These are phyloP conservation scores for Sporothrix curviconia DNA, from an alignment of 2,329 filamentous ascomycete genomes.

Conservation along the genomic window DNA sequence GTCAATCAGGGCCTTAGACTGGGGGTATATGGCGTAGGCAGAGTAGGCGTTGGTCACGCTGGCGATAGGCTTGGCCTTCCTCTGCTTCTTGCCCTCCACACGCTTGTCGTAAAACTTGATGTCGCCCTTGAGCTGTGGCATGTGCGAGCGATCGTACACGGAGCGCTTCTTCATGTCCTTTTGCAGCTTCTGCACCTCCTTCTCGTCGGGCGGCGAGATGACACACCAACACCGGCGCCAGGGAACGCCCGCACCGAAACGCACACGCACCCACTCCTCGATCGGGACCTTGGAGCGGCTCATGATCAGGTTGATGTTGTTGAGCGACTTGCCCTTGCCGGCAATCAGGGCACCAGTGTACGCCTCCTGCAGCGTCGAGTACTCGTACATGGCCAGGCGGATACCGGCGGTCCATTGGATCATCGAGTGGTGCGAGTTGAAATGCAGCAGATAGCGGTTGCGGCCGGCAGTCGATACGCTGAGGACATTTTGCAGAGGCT, in stretches of 20 bases:
- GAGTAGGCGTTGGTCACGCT: slow-evolving; percentile 87
- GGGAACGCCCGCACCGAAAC: slow-evolving; percentile 90
- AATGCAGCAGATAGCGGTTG: slow-evolving; percentile 92
- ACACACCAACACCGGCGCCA: slow-evolving; percentile 98
- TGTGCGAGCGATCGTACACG: slow-evolving; percentile 67
- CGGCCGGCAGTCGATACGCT: slow-evolving; percentile 93
- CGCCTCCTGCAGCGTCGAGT: slow-evolving; percentile 86
- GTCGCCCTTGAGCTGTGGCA: slow-evolving; percentile 68
- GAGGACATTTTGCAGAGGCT: slow-evolving; percentile 86
- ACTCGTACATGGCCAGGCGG: slow-evolving; percentile 87
- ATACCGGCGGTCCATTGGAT: slow-evolving; percentile 96
- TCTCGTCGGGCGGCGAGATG: slow-evolving; percentile 85
- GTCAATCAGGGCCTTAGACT: slow-evolving; percentile 88
- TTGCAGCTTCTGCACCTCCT: slow-evolving; percentile 76
- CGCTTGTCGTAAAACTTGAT: slow-evolving; percentile 91
- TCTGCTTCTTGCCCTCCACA: slow-evolving; percentile 71
- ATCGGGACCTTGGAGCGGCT: slow-evolving; percentile 69
- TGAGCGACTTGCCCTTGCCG: slow-evolving; percentile 81
- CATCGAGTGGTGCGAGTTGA: slow-evolving; percentile 88
- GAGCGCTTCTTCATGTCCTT: slow-evolving; percentile 78
- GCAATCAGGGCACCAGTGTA: slow-evolving; percentile 95
- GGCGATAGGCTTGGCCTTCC: slow-evolving; percentile 84
- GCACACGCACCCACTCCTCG: slow-evolving; percentile 90
- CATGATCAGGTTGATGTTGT: slow-evolving; percentile 86
- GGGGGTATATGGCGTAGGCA: slow-evolving; percentile 91